Conservation (phyloP, 768 basidiomycete genomes). For the Serendipita indica region DNA sequence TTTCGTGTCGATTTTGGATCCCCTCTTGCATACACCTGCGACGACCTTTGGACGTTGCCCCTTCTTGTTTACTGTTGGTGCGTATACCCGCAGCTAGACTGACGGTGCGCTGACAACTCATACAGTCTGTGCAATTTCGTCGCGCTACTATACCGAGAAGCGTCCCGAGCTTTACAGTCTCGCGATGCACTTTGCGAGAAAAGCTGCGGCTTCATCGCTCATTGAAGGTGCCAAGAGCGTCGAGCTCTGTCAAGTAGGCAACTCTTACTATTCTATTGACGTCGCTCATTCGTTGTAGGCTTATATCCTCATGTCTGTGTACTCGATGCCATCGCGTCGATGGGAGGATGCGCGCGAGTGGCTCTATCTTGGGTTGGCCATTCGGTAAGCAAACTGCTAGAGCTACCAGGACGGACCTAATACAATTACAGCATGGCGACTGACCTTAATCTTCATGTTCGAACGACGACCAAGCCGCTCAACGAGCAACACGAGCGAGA, state of each 20-base stretch:
- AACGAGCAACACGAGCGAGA: slow-evolving; percentile 70
- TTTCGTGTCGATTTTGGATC: slow-evolving; percentile 65
- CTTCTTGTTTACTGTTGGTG: slow-evolving; percentile 78
- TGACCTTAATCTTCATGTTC: slow-evolving; percentile 72
- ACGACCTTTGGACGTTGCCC: slow-evolving; percentile 72
- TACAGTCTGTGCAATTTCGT: slow-evolving; percentile 72
- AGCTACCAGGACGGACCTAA: neutral
- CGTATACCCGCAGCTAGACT: slow-evolving; percentile 21
- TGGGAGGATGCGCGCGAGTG: slow-evolving; percentile 90
- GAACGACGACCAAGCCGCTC: slow-evolving; percentile 45
- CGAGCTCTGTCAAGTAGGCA: slow-evolving; percentile 56
- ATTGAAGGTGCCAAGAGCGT: slow-evolving; percentile 72
- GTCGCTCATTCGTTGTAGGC: slow-evolving; percentile 26
- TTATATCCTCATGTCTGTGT: slow-evolving; percentile 76
- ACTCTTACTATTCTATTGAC: slow-evolving; percentile 15
- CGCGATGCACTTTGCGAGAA: slow-evolving; percentile 80
- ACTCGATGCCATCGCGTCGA: slow-evolving; percentile 58
- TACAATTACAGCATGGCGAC: slow-evolving; percentile 55
- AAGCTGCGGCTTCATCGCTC: slow-evolving; percentile 63
- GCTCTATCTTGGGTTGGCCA: slow-evolving; percentile 77
- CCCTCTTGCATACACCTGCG: slow-evolving; percentile 63
- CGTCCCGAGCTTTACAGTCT: slow-evolving; percentile 76
- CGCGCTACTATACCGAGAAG: slow-evolving; percentile 59
- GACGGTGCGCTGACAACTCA: neutral
- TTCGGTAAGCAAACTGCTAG: slow-evolving; percentile 56